Conservation (phyloP, 257 asterid genomes). For the Nemophila menziesii region DNA sequence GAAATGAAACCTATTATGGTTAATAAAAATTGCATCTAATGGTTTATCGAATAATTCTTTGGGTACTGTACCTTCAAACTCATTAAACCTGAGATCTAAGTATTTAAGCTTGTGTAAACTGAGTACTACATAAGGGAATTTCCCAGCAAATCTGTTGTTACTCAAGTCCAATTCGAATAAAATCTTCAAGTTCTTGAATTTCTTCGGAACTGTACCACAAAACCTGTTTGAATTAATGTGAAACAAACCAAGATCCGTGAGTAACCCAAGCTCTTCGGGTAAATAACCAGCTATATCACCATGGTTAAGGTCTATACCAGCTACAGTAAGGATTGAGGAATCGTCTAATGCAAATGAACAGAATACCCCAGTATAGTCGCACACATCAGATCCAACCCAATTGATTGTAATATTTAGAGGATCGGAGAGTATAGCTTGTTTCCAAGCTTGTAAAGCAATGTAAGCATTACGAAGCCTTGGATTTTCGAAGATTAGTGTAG, state of each 20-base stretch:
- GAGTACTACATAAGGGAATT: conserved; percentile 71
- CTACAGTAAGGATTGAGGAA: conserved; percentile 42
- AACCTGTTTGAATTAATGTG: conserved; percentile 77
- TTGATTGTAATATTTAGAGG: conserved; percentile 42
- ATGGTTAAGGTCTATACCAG: conserved; percentile 78
- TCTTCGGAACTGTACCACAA: conserved; percentile 59
- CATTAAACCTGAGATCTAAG: conserved; percentile 64
- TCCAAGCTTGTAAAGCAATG: conserved; percentile 88
- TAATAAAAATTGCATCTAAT: conserved; percentile 71
- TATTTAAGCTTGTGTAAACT: conserved; percentile 46
- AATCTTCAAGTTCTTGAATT: conserved; percentile 36
- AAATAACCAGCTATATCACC: conserved; percentile 86
- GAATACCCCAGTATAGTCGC: conserved; percentile 56
- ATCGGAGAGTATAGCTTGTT: conserved; percentile 76
- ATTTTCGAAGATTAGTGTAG: conserved; percentile 55
- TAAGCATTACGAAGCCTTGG: conserved; percentile 53
- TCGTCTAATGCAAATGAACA: conserved; percentile 68
- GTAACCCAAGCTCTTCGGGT: conserved; percentile 73
- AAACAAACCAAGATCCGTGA: conserved; percentile 69
- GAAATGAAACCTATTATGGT: conserved; percentile 59
- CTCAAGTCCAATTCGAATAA: conserved; percentile 75
- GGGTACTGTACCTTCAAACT: conserved; percentile 80
- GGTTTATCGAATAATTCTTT: conserved; percentile 57
- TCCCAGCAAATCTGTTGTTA: conserved; percentile 81
- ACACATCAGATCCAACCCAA: conserved; percentile 75